Base-by-base conservation (phyloP, 139 green algal genomes). In the Pedinophyceae sp. region DNA sequence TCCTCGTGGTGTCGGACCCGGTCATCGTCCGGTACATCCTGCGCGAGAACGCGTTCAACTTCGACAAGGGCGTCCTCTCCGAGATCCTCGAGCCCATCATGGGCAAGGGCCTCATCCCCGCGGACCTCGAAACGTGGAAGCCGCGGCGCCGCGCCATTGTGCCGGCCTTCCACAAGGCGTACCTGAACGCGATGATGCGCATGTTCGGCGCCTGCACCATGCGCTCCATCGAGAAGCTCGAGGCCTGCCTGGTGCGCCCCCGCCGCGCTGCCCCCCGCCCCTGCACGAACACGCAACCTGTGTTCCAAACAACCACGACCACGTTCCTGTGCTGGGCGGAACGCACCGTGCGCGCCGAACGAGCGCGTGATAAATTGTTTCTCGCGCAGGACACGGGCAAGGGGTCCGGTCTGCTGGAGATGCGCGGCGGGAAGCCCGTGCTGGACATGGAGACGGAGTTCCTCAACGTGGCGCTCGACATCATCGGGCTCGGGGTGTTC, bases 61-160 rank as follows among this genome's bases (percentile, higher is more conserved):
- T 94, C 41, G 83, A 95, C 62, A 95, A 98, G 74, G 91, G 91
- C 17, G 82, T 98, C 29, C 74, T 99, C 62, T 88, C 91, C 16
- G 91, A 99, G 64, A 97, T 99, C 48, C 74, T 99, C 41, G 87
- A 98, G 76, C 89, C 91, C 49, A 97, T 99, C 80, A 99, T 99
- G 91, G 91, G 91, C 48, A 97, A 97, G 62, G 91, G 91, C 3
- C 80, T 98, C 41, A 97, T 97, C 62, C 90, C 91, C 16, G 83
- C 83, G 19, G 81, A 90, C 51, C 54, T 87, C 20, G 84, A 88
- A 46, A 90, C 79, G 5, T 93, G 84, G 85, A 91, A 93, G 62
- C 62, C 82, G 22, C 65, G 91, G 20, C 69, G 91, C 2, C 66
- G 86, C 23, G 80, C 79, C 40, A 80, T 99, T 5, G 86, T 95